phyloP scores from a whole-genome alignment of 148 eudicot genomes.

The Chenopodium suecicum region DNA sequence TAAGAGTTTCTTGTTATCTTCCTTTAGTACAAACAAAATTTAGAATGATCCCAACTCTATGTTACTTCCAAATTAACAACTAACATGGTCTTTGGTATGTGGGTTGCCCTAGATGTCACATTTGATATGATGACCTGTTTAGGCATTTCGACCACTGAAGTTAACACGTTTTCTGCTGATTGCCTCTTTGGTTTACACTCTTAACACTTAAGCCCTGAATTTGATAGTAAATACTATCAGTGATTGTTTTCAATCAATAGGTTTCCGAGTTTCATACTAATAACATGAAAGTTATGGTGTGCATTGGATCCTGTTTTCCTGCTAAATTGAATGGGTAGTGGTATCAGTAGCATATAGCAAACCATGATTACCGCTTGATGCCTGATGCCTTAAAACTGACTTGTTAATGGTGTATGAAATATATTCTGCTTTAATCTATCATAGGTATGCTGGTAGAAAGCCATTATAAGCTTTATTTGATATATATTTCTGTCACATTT shows the following conservation, averaged over 20 bases:
- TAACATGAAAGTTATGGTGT: background rate
- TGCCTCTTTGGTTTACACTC: background rate
- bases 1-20: background rate
- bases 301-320: background rate
- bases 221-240: background rate
- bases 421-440: background rate
- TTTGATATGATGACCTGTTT: background rate
- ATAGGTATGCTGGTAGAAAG: background rate
- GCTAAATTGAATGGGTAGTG: background rate
- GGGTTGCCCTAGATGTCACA: background rate
- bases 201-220: background rate
- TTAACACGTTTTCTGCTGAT: background rate
- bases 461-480: background rate
- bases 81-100: background rate
- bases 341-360: background rate
- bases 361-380: background rate
- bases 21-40: background rate
- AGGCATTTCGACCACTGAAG: background rate
- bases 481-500: background rate
- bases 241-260: background rate
- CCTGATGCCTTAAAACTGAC: background rate
- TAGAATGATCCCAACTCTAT: background rate
- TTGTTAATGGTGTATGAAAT: background rate
- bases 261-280: background rate
- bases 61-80: background rate